phyloP scores from a whole-genome alignment of 2,329 filamentous ascomycete species.

The Microsporum canis region DNA sequence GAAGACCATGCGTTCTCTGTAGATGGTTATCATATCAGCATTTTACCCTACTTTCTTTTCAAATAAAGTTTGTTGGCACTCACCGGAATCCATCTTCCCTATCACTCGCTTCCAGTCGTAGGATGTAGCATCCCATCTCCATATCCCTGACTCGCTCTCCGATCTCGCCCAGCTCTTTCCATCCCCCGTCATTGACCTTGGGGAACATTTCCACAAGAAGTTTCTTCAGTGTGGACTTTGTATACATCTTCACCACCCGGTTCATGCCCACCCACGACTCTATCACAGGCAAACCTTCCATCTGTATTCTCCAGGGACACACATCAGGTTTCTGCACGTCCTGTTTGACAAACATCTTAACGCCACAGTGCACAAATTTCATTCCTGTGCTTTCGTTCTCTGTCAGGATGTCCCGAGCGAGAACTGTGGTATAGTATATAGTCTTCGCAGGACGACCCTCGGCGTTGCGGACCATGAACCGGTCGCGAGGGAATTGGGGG shows the following conservation, averaged over 20 bases:
- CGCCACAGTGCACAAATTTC: conserved; percentile 91
- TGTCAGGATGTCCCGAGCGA: conserved; percentile 73
- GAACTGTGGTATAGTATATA: conserved; percentile 85
- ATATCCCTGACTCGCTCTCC: conserved; percentile 70
- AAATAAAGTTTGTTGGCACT: conserved; percentile 14
- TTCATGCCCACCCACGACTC: conserved; percentile 77
- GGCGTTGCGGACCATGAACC: conserved; percentile 94
- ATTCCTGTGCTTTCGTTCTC: conserved; percentile 84
- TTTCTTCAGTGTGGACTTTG: conserved; percentile 66
- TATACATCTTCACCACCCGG: conserved; percentile 61
- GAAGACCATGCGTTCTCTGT: conserved; percentile 67
- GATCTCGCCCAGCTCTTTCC: conserved; percentile 72
- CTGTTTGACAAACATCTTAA: conserved; percentile 99
- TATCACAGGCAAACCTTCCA: conserved; percentile 81
- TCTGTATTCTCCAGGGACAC: conserved; percentile 91
- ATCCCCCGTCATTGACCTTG: conserved; percentile 63
- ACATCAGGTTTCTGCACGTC: conserved; percentile 77
- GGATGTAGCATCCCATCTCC: conserved; percentile 81
- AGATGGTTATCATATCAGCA: neutral
- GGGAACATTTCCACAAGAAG: conserved; percentile 96
- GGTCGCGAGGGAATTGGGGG: conserved; percentile 70
- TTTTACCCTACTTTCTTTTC: neutral
- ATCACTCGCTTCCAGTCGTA: conserved; percentile 67
- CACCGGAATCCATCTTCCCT: conserved; percentile 46
- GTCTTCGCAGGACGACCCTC: conserved; percentile 80